Evolutionary conservation across 2,329 filamentous ascomycete genomes (phyloP), one percentile per base, ranked within the genome.

Genomic region (Cordyceps pruinosa): DNA sequence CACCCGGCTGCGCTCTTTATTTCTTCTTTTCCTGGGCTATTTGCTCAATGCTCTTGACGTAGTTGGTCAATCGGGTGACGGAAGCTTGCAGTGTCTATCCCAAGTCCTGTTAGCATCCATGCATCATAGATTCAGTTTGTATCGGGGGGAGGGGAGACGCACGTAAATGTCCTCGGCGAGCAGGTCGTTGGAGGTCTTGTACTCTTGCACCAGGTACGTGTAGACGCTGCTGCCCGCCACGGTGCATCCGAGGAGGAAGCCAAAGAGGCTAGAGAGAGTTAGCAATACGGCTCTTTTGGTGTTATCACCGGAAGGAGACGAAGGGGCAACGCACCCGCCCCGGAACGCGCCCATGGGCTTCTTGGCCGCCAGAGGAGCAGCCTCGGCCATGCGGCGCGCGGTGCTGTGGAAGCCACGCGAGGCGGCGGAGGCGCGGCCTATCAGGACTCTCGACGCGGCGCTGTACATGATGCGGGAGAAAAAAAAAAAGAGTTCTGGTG

Each of bases 101-200:
- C n/a, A n/a, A n/a, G 25, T 28, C 17, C 8, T 9, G 41, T 47
- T 9, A 39, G 48, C 19, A n/a, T n/a, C n/a, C 25, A 30, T 28
- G 3, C n/a, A 19, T 28, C 15, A 19, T n/a, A 28, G 1, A n/a
- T 39, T 21, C 7, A 42, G 7, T 42, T 8, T 12, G n/a, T 41
- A 21, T 21, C 17, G 17, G 7, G 26, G 26, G n/a, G 7, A 9
- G 23, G 23, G 15, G 32, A 34, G 30, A 87, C 90, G 73, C 82
- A 97, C 93, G 75, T 93, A 93, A 72, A 97, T 96, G 74, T 97
- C 93, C 75, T 96, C 91, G 60, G 87, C 93, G 74, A 97, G 78
- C 68, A 97, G 82, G 75, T 96, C 89, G 77, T 97, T 97, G 65
- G 90, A 89, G 44, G 91, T 80, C 76, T 91, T 90, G 79, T 97